Evolutionary conservation across 1,139 yeast genomes (phyloP), one percentile per base, ranked within the genome.

Genomic region (Geotrichum citri-aurantii): DNA sequence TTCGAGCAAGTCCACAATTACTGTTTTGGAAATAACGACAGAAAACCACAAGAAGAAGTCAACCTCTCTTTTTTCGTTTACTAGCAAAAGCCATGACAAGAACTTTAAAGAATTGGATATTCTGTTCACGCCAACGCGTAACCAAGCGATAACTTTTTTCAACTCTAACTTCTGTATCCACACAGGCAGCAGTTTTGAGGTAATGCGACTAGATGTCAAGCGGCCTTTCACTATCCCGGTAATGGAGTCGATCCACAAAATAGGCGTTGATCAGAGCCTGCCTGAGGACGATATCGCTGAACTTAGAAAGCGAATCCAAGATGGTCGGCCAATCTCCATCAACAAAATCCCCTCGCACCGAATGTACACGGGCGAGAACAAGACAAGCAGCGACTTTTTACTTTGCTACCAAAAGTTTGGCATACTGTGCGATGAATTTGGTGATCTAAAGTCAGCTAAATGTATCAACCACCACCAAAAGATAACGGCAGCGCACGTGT

Each of bases 371-470:
- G 44, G 19, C n/a, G 49, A 48, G 12, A 24, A 46, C 2, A 50
- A 21, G 14, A 31, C 42, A 1, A 40, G 51, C 10, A 53, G 47
- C 42, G 57, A 54, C 33, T 54, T 59, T 14, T 37, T 59, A 26
- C 54, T 56, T 14, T 57, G 59, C 21, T 59, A 54, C 49, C 58
- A 59, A 46, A 59, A 59, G 52, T 55, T 59, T 49, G 62, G 58
- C 14, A 44, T 59, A n/a, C 52, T 59, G 52, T 59, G 60, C 12
- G 47, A 54, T 33, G 50, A 51, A 3, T 40, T 42, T 2, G 59
- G 59, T 5, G 58, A 57, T 14, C 24, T 59, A 29, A 53, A 54
- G 27, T 40, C 59, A 7, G 54, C 59, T 8, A 49, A 53, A n/a
- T 31, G 50, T 7, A 54, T 59, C 46, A 50, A 55, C 23, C 54